Conservation (phyloP, 768 basidiomycete genomes). For the Cyclocybe cylindracea region DNA sequence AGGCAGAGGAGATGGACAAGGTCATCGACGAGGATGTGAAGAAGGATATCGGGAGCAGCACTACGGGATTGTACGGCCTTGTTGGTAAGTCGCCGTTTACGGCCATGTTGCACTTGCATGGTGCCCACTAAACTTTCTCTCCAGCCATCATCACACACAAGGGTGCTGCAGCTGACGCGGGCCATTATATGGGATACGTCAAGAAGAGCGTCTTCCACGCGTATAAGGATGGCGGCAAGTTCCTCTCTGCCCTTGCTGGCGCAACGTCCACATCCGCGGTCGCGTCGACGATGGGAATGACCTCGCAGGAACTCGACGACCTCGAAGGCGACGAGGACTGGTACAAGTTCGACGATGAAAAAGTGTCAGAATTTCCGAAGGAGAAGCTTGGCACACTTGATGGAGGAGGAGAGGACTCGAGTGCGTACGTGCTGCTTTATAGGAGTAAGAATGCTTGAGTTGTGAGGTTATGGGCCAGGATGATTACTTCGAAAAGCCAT, state of each 20-base stretch:
- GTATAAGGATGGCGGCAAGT: slow-evolving; percentile 22
- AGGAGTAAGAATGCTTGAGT: slow-evolving; percentile 48
- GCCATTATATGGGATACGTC: slow-evolving; percentile 94
- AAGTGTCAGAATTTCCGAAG: slow-evolving; percentile 81
- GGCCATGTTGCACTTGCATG: neutral
- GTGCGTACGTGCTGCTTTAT: slow-evolving; percentile 89
- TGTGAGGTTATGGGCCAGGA: too few relatives aligned
- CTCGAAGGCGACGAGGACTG: slow-evolving; percentile 76
- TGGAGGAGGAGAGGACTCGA: slow-evolving; percentile 90
- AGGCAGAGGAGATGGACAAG: slow-evolving; percentile 62
- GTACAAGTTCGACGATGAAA: slow-evolving; percentile 98
- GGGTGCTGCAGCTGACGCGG: slow-evolving; percentile 91
- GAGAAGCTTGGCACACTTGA: slow-evolving; percentile 86
- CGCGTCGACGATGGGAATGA: slow-evolving; percentile 10
- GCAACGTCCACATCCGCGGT: neutral
- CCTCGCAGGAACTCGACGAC: slow-evolving; percentile 37
- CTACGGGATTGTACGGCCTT: slow-evolving; percentile 87
- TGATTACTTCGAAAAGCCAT: too few relatives aligned
- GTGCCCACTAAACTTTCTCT: slow-evolving; percentile 3
- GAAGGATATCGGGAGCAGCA: slow-evolving; percentile 71
- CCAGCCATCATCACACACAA: slow-evolving; percentile 95
- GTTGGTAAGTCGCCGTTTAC: slow-evolving; percentile 60
- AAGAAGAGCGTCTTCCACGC: slow-evolving; percentile 74
- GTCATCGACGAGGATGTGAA: slow-evolving; percentile 66
- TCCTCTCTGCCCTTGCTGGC: neutral